A percentile compares a stretch with the other conserved stretches of the same genome.
Conservation (phyloP, 805 yeast genomes). For the Kregervanrija delftensis region DNA sequence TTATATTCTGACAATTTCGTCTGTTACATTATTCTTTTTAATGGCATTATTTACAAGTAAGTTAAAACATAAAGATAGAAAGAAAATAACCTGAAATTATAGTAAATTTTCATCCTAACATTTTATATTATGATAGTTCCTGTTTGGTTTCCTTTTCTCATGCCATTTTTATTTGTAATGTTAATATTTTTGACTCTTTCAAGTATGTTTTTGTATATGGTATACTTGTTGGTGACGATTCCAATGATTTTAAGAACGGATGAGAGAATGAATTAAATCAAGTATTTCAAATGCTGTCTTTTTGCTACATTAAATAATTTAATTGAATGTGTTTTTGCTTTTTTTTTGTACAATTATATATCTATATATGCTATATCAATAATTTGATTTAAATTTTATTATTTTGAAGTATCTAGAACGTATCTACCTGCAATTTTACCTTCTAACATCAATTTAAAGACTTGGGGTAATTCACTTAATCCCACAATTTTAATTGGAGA, state of each 20-base stretch:
- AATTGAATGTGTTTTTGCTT: neutral
- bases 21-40: no score
- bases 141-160: slow-evolving; percentile 1
- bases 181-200: neutral
- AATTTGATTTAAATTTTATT: neutral
- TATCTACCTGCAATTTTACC: slow-evolving; percentile 6
- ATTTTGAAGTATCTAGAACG: slow-evolving; percentile 3
- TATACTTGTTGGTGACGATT: slow-evolving; percentile 1
- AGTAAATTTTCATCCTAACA: no score
- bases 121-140: slow-evolving; percentile 1
- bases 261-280: no score
- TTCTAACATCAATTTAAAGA: slow-evolving; percentile 4
- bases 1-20: no score
- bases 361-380: no score
- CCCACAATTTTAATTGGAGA: slow-evolving; percentile 6
- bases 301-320: neutral
- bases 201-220: neutral
- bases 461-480: slow-evolving; percentile 1
- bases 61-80: no score
- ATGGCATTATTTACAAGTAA: no score
- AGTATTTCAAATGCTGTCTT: neutral
- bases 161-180: neutral
- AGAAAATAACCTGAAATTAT: no score
- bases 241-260: neutral
- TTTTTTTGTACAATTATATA: neutral